Base-by-base conservation (phyloP, 179 eudicot genomes). In the Beta macrorhiza region DNA sequence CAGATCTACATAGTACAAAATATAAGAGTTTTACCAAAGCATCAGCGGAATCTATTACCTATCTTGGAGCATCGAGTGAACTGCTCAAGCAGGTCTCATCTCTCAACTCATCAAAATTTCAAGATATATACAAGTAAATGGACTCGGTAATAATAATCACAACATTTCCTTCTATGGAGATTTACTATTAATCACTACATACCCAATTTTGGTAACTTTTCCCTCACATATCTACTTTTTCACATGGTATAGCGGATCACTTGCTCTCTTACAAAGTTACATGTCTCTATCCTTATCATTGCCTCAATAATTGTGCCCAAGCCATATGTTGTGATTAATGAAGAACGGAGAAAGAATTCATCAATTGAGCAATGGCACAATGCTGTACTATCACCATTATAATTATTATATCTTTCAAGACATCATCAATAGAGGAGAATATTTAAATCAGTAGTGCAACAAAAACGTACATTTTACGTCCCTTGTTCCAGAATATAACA, bases 401-500 rank as follows among this genome's bases (percentile, higher is more conserved):
- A 9, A 67, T 4, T 37, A 7, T 68, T 14, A 5, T 22, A 17
- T 69, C 25, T 15, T 37, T 7, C 29, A 14, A 37, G 67, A 25
- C 44, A 64, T 20, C 44, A 64, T 20, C 16, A 65, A 0, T 1
- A 65, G 17, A 25, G 44, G 44, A 11, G 45, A 65, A 5, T 29
- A 29, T 25, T 44, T 45, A 0, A 51, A 19, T 53, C 7, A 19
- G 52, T 2, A 8, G 4, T 56, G 78, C 32, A 75, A 75, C 17
- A 4, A 17, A 16, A 57, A 57, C 78, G 57, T 75, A 75, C 78
- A 57, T 57, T 57, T 75, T 57, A 75, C 67, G 67, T 16, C 78
- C 78, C 32, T 75, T 75, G 52, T 88, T 75, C 98, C 97, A 94
- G 78, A 90, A 94, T 32, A 93, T 89, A 37, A 90, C 81, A 68